These are phyloP conservation scores for Phytophthora ohioensis DNA, from an alignment of 352 stramenopile species.

Conservation along the genomic window DNA sequence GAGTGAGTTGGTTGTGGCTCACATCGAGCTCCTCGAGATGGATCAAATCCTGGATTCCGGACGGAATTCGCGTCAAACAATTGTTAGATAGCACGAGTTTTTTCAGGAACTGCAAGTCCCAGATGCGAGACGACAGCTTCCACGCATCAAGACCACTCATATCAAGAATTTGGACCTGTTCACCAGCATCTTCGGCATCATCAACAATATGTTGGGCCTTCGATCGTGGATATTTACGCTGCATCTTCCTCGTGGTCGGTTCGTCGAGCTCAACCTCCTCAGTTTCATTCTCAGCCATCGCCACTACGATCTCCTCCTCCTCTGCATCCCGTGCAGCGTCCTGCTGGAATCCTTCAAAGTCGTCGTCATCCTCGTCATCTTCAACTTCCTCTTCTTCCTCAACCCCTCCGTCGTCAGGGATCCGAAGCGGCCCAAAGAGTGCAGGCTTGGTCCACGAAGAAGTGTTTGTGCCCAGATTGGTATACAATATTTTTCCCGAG, in stretches of 20 bases:
- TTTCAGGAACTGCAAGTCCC: conserved; percentile 65
- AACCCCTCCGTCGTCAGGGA: conserved; percentile 32
- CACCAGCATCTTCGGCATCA: conserved; percentile 48
- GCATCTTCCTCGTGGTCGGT: conserved; percentile 35
- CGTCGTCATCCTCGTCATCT: conserved; percentile 38
- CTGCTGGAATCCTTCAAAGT: conserved; percentile 50
- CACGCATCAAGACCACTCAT: conserved; percentile 61
- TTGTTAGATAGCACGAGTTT: conserved; percentile 62
- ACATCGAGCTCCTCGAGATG: conserved; percentile 64
- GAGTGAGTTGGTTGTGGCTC: conserved; percentile 64
- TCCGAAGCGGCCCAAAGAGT: conserved; percentile 44
- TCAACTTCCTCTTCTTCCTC: conserved; percentile 33
- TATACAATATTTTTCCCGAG: conserved; percentile 58
- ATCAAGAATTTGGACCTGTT: conserved; percentile 43
- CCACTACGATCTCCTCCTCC: conserved; percentile 22
- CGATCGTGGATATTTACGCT: conserved; percentile 58
- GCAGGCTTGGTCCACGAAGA: conserved; percentile 53
- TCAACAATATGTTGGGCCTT: conserved; percentile 69
- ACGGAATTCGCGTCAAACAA: conserved; percentile 65
- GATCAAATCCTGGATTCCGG: conserved; percentile 74
- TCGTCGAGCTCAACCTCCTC: conserved; percentile 36
- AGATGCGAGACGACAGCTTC: conserved; percentile 72
- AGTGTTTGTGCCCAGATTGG: conserved; percentile 41
- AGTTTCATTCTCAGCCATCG: conserved; percentile 21
- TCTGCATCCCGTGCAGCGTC: conserved; percentile 35